These are phyloP conservation scores for Coprinopsis sp. DNA, from an alignment of 768 basidiomycete genomes.

Conservation along the genomic window DNA sequence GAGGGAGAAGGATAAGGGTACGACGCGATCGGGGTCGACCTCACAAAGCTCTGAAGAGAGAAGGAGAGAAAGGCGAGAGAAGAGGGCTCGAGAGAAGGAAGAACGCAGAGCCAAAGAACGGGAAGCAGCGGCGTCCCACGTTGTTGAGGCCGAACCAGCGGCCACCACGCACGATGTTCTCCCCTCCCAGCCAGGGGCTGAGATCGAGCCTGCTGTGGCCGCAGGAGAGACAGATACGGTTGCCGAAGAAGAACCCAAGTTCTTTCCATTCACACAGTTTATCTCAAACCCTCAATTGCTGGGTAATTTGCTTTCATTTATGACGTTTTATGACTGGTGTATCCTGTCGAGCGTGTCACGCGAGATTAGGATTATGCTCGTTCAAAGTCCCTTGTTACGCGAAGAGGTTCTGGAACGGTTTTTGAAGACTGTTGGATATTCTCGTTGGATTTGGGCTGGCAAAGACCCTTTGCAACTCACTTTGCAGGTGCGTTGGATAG, in stretches of 20 bases:
- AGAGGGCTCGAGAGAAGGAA: constrained; percentile 15
- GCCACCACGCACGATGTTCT: background rate
- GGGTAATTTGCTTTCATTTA: constrained; percentile 46
- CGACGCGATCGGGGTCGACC: constrained; percentile 8
- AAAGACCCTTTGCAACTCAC: constrained; percentile 61
- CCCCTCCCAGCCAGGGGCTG: background rate
- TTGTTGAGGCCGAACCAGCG: background rate
- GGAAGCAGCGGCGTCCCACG: constrained; percentile 4
- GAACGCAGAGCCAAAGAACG: constrained; percentile 1
- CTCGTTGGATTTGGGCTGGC: constrained; percentile 56
- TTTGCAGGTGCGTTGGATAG: constrained; percentile 44
- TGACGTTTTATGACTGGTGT: constrained; percentile 75
- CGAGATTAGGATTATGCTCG: constrained; percentile 44
- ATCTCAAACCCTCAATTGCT: constrained; percentile 52
- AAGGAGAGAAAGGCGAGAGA: constrained; percentile 9
- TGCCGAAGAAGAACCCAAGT: constrained; percentile 4
- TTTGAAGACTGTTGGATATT: constrained; percentile 68
- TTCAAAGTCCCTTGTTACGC: constrained; percentile 44
- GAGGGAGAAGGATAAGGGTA: constrained; percentile 6
- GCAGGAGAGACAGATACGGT: constrained; percentile 2
- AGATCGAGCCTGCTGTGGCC: constrained; percentile 4
- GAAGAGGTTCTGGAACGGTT: constrained; percentile 69
- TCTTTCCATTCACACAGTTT: constrained; percentile 54
- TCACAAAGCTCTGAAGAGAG: constrained; percentile 17
- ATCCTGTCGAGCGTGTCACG: constrained; percentile 54